Base-by-base conservation (phyloP, 805 yeast genomes). In the Naumovozyma baii region DNA sequence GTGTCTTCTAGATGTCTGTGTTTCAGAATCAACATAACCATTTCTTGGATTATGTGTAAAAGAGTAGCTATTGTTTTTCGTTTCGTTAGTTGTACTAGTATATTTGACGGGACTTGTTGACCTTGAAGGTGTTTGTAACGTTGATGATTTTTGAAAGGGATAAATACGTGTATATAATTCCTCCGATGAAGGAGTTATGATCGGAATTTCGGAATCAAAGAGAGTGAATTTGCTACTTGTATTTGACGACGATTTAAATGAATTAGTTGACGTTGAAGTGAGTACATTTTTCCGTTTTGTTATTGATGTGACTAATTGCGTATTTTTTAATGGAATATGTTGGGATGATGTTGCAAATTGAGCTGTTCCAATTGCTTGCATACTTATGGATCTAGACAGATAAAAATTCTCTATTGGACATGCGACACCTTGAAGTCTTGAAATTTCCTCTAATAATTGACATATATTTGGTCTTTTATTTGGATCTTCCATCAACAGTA, bases 401-500 rank as follows among this genome's bases (percentile, higher is more conserved):
- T 68, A 63, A 40, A 62, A 67, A 39, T 68, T 65, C 17, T 55
- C 52, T 5, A 69, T 54, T n/a, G 72, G 67, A 16, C 59, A 73
- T 22, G 70, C 70, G 9, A 64, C 52, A 16, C 73, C 74, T 57
- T 76, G 73, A 72, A 83, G 73, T 37, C 68, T 67, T 45, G 83
- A 76, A 3, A 83, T 67, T 55, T 83, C 90, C 38, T 76, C 84
- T 22, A 83, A 58, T 15, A 82, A 66, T 56, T 83, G 92, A 42
- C 75, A 77, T 2, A 80, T 80, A 44, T 78, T 80, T 8, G 94
- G 94, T 53, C 94, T 71, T 39, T 75, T 66, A 37, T 75, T 66
- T 4, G 92, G 92, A 52, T 81, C 78, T 33, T 72, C 79, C 38
- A 76, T 67, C 41, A 83, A 59, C 47, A 82, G 62, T 39, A 77